phyloP scores from a whole-genome alignment of 2,329 filamentous ascomycete genomes.

The Trichoderma endophyticum region DNA sequence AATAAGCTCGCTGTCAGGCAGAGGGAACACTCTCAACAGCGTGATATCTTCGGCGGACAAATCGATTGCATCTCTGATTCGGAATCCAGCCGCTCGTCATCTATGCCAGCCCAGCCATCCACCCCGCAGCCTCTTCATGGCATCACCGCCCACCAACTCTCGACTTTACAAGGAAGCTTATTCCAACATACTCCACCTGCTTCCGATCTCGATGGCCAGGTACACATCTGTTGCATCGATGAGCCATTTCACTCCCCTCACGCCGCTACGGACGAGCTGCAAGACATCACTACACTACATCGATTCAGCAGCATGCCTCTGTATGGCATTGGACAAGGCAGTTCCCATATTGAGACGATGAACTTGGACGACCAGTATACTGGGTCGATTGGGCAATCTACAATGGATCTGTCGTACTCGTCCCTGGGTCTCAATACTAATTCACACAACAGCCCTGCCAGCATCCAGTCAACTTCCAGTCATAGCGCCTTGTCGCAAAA shows the following conservation, averaged over 20 bases:
- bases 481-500: conserved; percentile 54
- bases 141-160: conserved; percentile 38
- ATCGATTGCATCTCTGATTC: conserved; percentile 54
- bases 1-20: conserved; percentile 72
- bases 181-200: conserved; percentile 55
- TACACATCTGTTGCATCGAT: conserved; percentile 42
- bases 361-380: conserved; percentile 53
- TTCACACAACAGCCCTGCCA: conserved; percentile 57
- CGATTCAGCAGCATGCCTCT: conserved; percentile 45
- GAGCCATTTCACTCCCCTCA: conserved; percentile 46
- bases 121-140: conserved; percentile 51
- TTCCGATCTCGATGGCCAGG: conserved; percentile 52
- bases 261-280: conserved; percentile 42
- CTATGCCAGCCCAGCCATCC: conserved; percentile 53
- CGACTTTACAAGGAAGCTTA: conserved; percentile 36
- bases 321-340: conserved; percentile 60
- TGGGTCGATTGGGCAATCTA: conserved; percentile 44
- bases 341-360: conserved; percentile 61
- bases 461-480: conserved; percentile 54
- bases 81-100: conserved; percentile 57
- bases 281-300: conserved; percentile 50
- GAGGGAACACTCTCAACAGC: conserved; percentile 59
- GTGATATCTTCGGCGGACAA: conserved; percentile 52
- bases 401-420: conserved; percentile 51
- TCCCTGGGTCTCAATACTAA: conserved; percentile 46